A percentile compares a stretch with the other conserved stretches of the same genome.
Conservation (phyloP, 202 grass and related monocot genomes). For the Cymbopogon flexuosus region DNA sequence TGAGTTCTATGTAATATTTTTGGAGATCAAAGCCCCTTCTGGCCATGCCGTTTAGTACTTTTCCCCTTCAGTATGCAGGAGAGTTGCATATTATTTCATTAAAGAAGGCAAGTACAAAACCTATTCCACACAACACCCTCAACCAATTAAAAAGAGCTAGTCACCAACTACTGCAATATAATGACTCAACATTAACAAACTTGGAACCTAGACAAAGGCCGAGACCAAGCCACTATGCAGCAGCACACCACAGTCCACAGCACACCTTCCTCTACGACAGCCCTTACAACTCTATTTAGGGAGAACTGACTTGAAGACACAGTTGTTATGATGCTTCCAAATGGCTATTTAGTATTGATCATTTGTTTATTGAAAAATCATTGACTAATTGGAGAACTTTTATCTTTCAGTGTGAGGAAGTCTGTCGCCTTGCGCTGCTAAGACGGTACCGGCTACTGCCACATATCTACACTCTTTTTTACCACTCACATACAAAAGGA, state of each 20-base stretch:
- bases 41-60: background rate
- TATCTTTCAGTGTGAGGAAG: conserved; percentile 76
- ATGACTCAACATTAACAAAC: background rate
- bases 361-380: conserved; percentile 3
- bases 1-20: background rate
- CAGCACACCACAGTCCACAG: background rate
- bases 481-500: conserved; percentile 71
- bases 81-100: background rate
- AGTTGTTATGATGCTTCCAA: background rate
- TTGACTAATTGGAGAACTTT: conserved; percentile 17
- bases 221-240: background rate
- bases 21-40: background rate
- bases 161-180: background rate
- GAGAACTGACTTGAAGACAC: background rate
- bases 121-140: background rate
- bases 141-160: background rate
- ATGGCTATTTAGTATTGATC: background rate
- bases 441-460: conserved; percentile 74
- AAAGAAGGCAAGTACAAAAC: background rate
- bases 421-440: conserved; percentile 84
- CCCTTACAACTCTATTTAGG: background rate
- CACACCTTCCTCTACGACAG: background rate
- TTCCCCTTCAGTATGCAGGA: background rate
- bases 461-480: conserved; percentile 93
- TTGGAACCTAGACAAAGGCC: background rate